phyloP scores from a whole-genome alignment of 2,329 filamentous ascomycete genomes.

The Diaporthe sp. region DNA sequence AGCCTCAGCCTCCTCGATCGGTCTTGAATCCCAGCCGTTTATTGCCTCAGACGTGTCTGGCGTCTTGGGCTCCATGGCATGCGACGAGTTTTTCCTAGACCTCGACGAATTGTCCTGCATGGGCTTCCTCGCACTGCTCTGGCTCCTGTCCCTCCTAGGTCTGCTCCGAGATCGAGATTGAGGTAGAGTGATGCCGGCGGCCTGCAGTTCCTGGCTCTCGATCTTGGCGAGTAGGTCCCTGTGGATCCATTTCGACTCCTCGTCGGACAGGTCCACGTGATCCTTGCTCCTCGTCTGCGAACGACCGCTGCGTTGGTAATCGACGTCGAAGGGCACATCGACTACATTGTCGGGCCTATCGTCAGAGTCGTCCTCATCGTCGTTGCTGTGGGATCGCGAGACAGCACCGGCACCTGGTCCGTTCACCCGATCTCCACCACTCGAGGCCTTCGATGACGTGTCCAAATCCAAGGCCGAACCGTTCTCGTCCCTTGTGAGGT shows the following conservation, averaged over 20 bases:
- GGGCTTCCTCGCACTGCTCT: conserved; percentile 50
- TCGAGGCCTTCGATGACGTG: conserved; percentile 35
- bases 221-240: conserved; percentile 86
- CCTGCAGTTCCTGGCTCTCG: conserved; percentile 84
- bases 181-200: conserved; percentile 78
- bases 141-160: conserved; percentile 59
- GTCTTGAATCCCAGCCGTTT: conserved; percentile 77
- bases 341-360: conserved; percentile 62
- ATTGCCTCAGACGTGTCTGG: conserved; percentile 58
- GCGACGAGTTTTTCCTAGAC: conserved; percentile 63
- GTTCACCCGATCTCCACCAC: conserved; percentile 35
- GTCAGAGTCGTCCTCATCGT: conserved; percentile 50
- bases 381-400: conserved; percentile 44
- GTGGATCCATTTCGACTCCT: conserved; percentile 86
- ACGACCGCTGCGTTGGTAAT: conserved; percentile 39
- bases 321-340: conserved; percentile 55
- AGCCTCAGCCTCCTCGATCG: conserved; percentile 82
- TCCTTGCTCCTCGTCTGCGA: conserved; percentile 46
- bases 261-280: conserved; percentile 57
- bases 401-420: conserved; percentile 32
- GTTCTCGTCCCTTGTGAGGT: conserved; percentile 41
- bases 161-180: conserved; percentile 67
- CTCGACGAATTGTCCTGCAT: conserved; percentile 49
- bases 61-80: conserved; percentile 53
- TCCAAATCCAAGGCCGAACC: conserved; percentile 27